phyloP scores from a whole-genome alignment of 306 rosid species.

The Nissolia schottii region DNA sequence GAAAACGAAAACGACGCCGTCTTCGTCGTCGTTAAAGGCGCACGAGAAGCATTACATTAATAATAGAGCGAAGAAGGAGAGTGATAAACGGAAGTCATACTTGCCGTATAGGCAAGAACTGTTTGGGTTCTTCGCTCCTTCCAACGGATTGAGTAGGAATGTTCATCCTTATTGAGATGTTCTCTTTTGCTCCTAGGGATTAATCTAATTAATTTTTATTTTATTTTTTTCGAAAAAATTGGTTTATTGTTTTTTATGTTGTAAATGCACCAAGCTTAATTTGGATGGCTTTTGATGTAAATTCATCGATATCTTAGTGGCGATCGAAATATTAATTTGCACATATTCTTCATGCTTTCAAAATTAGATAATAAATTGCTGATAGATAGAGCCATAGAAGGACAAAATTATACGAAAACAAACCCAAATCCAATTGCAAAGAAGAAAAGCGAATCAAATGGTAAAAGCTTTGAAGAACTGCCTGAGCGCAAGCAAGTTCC shows the following conservation, averaged over 20 bases:
- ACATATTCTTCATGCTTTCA: neutral
- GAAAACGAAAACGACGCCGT: constrained; percentile 43
- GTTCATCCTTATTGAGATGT: constrained; percentile 72
- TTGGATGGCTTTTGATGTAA: neutral
- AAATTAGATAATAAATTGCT: too few species aligned
- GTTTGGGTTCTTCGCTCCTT: constrained; percentile 67
- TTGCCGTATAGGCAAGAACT: constrained; percentile 67
- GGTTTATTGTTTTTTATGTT: neutral
- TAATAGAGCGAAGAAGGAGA: constrained; percentile 60
- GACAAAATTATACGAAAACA: neutral
- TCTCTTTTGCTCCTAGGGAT: neutral
- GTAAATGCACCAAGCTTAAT: constrained; percentile 11
- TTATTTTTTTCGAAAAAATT: too few species aligned
- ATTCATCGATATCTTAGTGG: neutral
- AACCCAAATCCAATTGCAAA: neutral
- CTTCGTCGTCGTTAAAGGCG: constrained; percentile 35
- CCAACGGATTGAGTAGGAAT: constrained; percentile 57
- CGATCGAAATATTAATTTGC: neutral
- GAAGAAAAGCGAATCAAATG: neutral
- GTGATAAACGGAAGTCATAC: constrained; percentile 63
- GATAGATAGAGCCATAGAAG: neutral
- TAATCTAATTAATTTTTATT: neutral
- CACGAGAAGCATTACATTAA: constrained; percentile 65
- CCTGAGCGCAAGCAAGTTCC: too few species aligned
- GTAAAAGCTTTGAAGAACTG: too few species aligned